Evolutionary conservation across 169 alveolate species (phyloP), one percentile per base, ranked within the genome.

Genomic region (Plasmodium cynomolgi): DNA sequence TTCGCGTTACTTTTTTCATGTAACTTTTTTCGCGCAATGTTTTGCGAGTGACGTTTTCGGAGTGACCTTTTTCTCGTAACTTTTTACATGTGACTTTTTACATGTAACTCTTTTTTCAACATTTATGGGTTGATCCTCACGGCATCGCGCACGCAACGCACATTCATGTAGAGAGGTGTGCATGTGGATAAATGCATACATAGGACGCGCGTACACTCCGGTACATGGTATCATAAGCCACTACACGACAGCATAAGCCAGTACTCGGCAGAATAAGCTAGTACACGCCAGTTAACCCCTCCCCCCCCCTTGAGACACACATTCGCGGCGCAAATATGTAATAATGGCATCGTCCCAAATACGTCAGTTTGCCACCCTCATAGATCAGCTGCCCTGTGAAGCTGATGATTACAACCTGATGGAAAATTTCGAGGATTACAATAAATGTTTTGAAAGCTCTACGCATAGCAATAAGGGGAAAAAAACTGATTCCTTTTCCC

Each of bases 271-370:
- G 44, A 3, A 2, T 37, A 37, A 3, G 44, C 44, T 50, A 37
- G 71, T 29, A 82, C 44, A 68, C 15, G 50, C 80, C 29, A 31
- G 50, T 84, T 71, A 41, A 39, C 74, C 56, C 23, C 15, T 13
- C 11, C 41, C 23, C 39, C 62, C n/a, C 62, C 39, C 26, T 47
- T 44, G 37, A 82, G 44, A 20, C 91, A 83, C n/a, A 33, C 26
- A 83, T 68, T 68, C 41, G 37, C 20, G 62, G 72, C 41, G 81
- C 81, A 68, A 86, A 86, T 77, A 86, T 86, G 88, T 75, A 86
- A 86, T 62, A 77, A 88, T 88, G 94, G 94, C 94, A 31, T 88
- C 94, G 72, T 88, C 94, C 26, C 94, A 88, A 56, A 88, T 88
- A 88, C 83, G 94, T 23, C 94, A 88, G 33, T 88, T 88, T 88